Percentiles rank a stretch among this genome's conserved stretches.
These are phyloP conservation scores for Haberlea rhodopensis DNA, from an alignment of 257 asterid species.

Conservation along the genomic window DNA sequence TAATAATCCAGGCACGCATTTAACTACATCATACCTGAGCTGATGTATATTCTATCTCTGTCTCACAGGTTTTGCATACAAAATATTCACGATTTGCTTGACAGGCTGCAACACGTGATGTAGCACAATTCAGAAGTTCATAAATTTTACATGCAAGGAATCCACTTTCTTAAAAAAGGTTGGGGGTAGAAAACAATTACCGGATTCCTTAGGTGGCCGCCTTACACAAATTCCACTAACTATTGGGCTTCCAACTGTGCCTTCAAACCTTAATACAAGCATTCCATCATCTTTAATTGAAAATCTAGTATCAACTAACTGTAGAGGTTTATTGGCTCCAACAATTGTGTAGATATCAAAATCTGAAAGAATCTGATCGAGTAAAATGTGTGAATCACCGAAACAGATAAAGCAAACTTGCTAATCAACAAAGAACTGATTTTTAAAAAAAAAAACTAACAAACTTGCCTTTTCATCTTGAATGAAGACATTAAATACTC, in stretches of 20 bases:
- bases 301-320: slow-evolving; percentile 64
- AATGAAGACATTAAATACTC: slow-evolving; percentile 71
- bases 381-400: slow-evolving; percentile 22
- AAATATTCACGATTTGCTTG: slow-evolving; percentile 38
- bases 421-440: slow-evolving; percentile 9
- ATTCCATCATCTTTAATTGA: slow-evolving; percentile 60
- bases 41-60: slow-evolving; percentile 63
- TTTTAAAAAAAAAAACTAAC: background rate
- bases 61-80: slow-evolving; percentile 65
- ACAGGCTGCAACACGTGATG: slow-evolving; percentile 42
- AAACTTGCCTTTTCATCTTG: slow-evolving; percentile 88
- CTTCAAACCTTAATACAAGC: slow-evolving; percentile 71
- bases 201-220: slow-evolving; percentile 47
- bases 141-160: background rate
- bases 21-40: slow-evolving; percentile 56
- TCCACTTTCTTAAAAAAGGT: background rate
- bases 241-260: slow-evolving; percentile 70
- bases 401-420: background rate
- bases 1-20: background rate
- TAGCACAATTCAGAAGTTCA: slow-evolving; percentile 12
- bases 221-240: slow-evolving; percentile 91
- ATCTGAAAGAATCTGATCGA: slow-evolving; percentile 70
- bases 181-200: slow-evolving; percentile 34
- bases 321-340: slow-evolving; percentile 91
- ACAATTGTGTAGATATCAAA: slow-evolving; percentile 87